phyloP scores from a whole-genome alignment of 83 land plant genomes.

The Isoetes engelmannii region DNA sequence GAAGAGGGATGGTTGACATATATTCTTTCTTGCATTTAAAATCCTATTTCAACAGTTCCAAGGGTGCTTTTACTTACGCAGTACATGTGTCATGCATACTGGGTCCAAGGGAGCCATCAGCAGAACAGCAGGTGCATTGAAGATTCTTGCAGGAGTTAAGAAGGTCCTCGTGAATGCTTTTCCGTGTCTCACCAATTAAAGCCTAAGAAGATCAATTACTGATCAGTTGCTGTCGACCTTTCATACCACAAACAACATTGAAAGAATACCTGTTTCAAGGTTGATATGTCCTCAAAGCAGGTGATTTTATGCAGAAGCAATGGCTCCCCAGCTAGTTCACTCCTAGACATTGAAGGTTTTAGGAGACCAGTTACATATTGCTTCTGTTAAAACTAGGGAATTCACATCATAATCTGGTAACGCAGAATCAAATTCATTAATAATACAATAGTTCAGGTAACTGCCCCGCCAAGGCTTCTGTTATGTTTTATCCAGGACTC shows the following conservation, averaged over 20 bases:
- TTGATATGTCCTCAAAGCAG: not conserved
- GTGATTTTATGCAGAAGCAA: not conserved
- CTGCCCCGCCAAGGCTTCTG: too few relatives aligned
- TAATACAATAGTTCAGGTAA: too few relatives aligned
- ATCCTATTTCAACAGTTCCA: not conserved
- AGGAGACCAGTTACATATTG: too few relatives aligned
- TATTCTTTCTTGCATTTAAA: not conserved
- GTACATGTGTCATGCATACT: conserved; percentile 69
- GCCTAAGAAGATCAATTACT: conserved; percentile 33
- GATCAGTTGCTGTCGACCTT: too few relatives aligned
- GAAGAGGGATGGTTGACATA: not conserved
- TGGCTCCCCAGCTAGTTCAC: not conserved
- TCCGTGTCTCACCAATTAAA: conserved; percentile 63
- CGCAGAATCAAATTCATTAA: too few relatives aligned
- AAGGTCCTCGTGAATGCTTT: conserved; percentile 60
- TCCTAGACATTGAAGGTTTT: too few relatives aligned
- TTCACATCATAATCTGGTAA: too few relatives aligned
- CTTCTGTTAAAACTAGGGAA: too few relatives aligned
- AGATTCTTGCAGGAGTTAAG: conserved; percentile 42
- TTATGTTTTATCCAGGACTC: too few relatives aligned
- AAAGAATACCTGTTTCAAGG: not conserved
- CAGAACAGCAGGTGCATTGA: conserved; percentile 51
- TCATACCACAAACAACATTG: not conserved
- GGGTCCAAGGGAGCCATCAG: conserved; percentile 27
- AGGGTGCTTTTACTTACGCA: conserved; percentile 33